These are phyloP conservation scores for Aphanomyces euteiches DNA, from an alignment of 352 stramenopile genomes.

Conservation along the genomic window DNA sequence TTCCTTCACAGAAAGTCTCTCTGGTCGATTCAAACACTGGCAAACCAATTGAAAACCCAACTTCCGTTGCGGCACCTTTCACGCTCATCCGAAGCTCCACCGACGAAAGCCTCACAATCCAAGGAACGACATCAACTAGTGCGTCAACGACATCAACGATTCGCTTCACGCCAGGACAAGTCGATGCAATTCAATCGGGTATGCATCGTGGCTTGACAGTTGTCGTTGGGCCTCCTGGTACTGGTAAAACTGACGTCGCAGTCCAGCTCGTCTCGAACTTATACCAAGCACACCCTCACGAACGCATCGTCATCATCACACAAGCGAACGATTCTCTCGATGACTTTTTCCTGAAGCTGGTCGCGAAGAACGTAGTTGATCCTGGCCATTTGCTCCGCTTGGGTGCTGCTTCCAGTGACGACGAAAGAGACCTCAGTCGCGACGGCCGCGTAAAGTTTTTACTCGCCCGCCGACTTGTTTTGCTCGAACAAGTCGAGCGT, in stretches of 20 bases:
- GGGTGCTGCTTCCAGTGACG: constrained; percentile 51
- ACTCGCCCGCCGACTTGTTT: constrained; percentile 54
- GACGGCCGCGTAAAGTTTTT: constrained; percentile 88
- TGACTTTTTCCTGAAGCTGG: constrained; percentile 93
- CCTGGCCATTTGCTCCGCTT: constrained; percentile 89
- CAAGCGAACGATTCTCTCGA: constrained; percentile 95
- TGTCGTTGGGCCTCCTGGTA: constrained; percentile 91
- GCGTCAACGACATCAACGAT: constrained; percentile 34
- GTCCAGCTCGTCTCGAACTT: constrained; percentile 94
- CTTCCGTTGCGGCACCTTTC: constrained; percentile 46
- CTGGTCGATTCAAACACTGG: constrained; percentile 44
- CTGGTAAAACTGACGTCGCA: constrained; percentile 93
- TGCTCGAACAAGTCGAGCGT: constrained; percentile 91
- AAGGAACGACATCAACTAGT: constrained; percentile 30
- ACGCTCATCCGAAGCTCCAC: constrained; percentile 45
- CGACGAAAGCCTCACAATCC: constrained; percentile 38
- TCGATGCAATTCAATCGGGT: constrained; percentile 88
- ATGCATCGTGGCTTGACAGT: constrained; percentile 92
- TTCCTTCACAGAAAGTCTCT: constrained; percentile 9
- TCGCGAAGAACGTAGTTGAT: constrained; percentile 70
- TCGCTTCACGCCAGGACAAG: constrained; percentile 91
- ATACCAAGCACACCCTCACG: constrained; percentile 73
- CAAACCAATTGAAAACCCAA: constrained; percentile 36
- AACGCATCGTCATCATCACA: constrained; percentile 93
- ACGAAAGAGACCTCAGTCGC: constrained; percentile 85